A percentile compares a stretch with the other conserved stretches of the same genome.
These are phyloP conservation scores for Picea mariana DNA, from an alignment of 83 land plant genomes.

Conservation along the genomic window DNA sequence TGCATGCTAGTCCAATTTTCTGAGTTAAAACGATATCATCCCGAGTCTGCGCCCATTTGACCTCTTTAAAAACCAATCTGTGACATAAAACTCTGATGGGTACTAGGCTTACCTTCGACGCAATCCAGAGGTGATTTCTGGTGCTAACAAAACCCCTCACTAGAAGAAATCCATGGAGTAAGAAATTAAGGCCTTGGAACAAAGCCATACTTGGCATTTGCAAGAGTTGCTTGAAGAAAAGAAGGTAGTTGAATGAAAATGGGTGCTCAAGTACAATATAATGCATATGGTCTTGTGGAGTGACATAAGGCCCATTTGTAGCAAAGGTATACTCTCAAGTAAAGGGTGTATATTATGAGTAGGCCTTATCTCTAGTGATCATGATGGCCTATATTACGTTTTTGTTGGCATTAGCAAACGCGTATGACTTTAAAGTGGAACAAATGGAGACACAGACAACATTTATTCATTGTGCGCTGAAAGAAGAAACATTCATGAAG, in stretches of 20 bases:
- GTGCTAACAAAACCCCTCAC: background rate
- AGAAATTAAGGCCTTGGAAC: background rate
- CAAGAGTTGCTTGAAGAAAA: background rate
- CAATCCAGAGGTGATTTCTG: no score
- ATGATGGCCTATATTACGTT: background rate
- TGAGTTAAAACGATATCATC: no score
- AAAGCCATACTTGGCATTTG: background rate
- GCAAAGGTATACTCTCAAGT: background rate
- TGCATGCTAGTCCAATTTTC: no score
- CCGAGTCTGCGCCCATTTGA: no score
- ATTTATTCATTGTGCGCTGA: no score
- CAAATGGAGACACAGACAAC: no score
- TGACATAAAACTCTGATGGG: no score
- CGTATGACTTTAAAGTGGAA: no score
- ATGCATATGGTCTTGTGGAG: background rate
- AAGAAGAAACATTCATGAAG: no score
- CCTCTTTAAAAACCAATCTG: no score
- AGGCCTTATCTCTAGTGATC: background rate
- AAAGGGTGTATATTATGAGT: conserved; percentile 9
- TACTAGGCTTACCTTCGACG: no score
- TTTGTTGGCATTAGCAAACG: no score
- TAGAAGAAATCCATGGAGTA: background rate
- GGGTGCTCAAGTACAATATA: background rate
- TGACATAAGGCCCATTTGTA: background rate
- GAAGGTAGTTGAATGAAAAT: conserved; percentile 4